Evolutionary conservation across 179 eudicot genomes (phyloP).

Genomic region (Amaranthus tricolor): DNA sequence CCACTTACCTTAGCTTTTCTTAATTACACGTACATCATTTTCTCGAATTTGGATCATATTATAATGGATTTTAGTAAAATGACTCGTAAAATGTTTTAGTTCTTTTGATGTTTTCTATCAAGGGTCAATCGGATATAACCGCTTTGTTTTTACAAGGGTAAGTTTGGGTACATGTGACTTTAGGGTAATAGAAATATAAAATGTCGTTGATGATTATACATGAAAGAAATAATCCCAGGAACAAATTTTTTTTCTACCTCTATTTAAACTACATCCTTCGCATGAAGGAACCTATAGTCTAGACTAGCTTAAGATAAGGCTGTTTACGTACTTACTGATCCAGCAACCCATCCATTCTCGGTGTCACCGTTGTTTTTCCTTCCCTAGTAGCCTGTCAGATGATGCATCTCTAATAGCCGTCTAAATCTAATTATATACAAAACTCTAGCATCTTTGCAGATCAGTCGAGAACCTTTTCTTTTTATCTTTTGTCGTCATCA

Average conservation of each 20-base stretch:
- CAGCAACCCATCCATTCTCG: neutral
- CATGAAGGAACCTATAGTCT: neutral
- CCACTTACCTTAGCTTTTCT: too few relatives aligned
- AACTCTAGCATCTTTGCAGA: too few relatives aligned
- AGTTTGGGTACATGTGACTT: too few relatives aligned
- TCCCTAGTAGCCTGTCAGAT: neutral
- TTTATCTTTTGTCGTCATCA: neutral
- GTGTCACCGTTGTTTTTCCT: too few relatives aligned
- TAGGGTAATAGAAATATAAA: too few relatives aligned
- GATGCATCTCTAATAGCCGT: neutral
- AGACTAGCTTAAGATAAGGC: neutral
- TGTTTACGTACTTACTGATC: neutral
- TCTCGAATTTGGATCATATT: conserved; percentile 3
- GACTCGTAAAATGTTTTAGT: too few relatives aligned
- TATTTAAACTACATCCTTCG: too few relatives aligned
- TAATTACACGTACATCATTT: neutral
- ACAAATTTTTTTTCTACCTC: neutral
- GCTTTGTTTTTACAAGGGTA: too few relatives aligned
- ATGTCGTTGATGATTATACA: neutral
- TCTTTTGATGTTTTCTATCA: too few relatives aligned
- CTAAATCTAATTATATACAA: neutral
- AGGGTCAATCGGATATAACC: too few relatives aligned
- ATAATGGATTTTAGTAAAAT: too few relatives aligned
- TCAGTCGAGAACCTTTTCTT: neutral
- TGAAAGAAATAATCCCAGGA: neutral